Evolutionary conservation across 2,329 filamentous ascomycete genomes (phyloP).

Genomic region (Verticillium albo-atrum): DNA sequence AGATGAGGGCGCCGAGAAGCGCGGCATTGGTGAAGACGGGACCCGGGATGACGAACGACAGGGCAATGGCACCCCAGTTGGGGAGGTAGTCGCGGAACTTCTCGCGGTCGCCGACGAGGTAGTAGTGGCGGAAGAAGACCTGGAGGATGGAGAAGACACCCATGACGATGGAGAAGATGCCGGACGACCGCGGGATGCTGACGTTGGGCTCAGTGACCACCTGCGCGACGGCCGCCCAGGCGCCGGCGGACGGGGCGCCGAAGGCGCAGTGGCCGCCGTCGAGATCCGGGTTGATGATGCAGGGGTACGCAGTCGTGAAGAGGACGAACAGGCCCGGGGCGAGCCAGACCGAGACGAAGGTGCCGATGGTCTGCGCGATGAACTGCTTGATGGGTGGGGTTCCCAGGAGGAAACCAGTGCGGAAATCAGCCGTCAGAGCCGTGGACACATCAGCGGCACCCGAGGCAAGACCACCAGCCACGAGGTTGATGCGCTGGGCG

Average conservation of each 20-base stretch:
- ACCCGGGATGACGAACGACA: slow-evolving; percentile 54
- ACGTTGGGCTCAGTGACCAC: slow-evolving; percentile 55
- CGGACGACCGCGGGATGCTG: slow-evolving; percentile 48
- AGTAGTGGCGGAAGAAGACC: slow-evolving; percentile 51
- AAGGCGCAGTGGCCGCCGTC: slow-evolving; percentile 43
- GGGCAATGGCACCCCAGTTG: slow-evolving; percentile 58
- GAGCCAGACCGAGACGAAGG: slow-evolving; percentile 54
- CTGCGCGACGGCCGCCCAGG: slow-evolving; percentile 55
- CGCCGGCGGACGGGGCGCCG: slow-evolving; percentile 51
- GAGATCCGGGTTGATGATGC: slow-evolving; percentile 45
- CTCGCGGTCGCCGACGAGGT: slow-evolving; percentile 45
- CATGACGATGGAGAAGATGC: slow-evolving; percentile 54
- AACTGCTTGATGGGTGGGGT: slow-evolving; percentile 57
- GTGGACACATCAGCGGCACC: slow-evolving; percentile 42
- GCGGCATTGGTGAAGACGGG: slow-evolving; percentile 56
- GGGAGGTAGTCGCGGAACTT: slow-evolving; percentile 53
- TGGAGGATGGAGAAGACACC: slow-evolving; percentile 45
- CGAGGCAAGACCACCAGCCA: slow-evolving; percentile 46
- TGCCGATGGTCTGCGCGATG: slow-evolving; percentile 53
- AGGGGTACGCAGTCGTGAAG: slow-evolving; percentile 58
- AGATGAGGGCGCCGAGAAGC: slow-evolving; percentile 47
- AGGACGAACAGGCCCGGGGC: slow-evolving; percentile 58
- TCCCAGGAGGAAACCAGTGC: slow-evolving; percentile 55
- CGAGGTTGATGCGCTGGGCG: slow-evolving; percentile 55
- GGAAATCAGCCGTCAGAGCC: slow-evolving; percentile 52